These are phyloP conservation scores for Gracilaria gracilis DNA, from an alignment of 23 red algal genomes.

Conservation along the genomic window DNA sequence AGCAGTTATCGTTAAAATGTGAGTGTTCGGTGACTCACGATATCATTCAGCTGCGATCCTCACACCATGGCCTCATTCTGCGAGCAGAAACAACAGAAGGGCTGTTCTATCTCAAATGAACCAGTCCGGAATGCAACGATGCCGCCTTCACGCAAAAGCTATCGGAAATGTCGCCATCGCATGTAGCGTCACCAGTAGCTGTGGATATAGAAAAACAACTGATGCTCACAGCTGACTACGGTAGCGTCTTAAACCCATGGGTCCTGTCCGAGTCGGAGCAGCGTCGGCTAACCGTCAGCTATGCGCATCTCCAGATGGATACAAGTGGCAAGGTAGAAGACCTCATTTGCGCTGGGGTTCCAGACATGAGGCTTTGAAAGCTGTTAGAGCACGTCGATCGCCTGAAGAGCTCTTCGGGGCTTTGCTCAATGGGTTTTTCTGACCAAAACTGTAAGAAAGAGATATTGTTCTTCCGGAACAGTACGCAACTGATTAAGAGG, in stretches of 20 bases:
- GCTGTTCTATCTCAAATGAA: constrained; percentile 1
- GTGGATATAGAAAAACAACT: constrained; percentile 18
- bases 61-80: not conserved
- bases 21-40: not conserved
- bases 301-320: not conserved
- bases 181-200: not conserved
- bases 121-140: not conserved
- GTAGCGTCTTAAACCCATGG: not conserved
- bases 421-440: no score
- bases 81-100: constrained; percentile 7
- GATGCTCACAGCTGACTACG: constrained; percentile 30
- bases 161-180: not conserved
- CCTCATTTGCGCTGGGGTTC: not conserved
- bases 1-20: not conserved
- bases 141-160: not conserved
- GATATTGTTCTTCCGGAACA: not conserved
- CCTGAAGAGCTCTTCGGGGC: no score
- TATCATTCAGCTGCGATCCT: constrained; percentile 15
- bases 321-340: not conserved
- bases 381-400: not conserved
- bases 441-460: not conserved
- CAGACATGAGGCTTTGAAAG: not conserved
- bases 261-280: not conserved
- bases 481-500: not conserved
- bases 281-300: not conserved